Conservation (phyloP, 257 asterid genomes). For the Scutellaria minor region DNA sequence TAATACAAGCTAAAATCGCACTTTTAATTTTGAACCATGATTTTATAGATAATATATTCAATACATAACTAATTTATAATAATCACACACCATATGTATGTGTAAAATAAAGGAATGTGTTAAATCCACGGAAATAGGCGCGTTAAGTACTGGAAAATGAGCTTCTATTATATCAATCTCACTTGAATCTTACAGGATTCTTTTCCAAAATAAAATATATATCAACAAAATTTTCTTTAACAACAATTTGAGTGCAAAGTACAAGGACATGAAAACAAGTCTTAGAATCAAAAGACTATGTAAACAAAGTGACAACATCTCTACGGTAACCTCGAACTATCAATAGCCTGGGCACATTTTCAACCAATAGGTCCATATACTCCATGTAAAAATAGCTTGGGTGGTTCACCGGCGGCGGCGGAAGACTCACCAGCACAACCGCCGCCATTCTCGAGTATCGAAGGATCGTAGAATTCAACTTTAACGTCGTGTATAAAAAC, state of each 20-base stretch:
- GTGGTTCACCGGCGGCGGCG: constrained; percentile 90
- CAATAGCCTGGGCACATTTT: constrained; percentile 92
- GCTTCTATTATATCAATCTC: constrained; percentile 1
- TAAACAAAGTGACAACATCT: constrained; percentile 95
- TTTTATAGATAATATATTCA: too few species aligned
- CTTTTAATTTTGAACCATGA: too few species aligned
- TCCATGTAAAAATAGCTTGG: constrained; percentile 94
- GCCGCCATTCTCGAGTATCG: constrained; percentile 96
- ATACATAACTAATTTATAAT: too few species aligned
- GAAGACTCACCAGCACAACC: constrained; percentile 90
- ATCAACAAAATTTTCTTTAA: constrained; percentile 34
- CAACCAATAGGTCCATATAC: constrained; percentile 94
- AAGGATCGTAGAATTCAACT: constrained; percentile 81
- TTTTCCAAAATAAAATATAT: neutral
- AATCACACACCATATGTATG: too few species aligned
- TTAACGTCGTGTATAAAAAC: constrained; percentile 78
- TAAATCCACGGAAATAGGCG: neutral
- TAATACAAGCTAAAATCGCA: too few species aligned
- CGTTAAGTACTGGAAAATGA: neutral
- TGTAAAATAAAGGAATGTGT: neutral
- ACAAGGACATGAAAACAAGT: constrained; percentile 20
- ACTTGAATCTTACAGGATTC: neutral
- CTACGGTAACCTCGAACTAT: constrained; percentile 90
- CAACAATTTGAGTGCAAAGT: constrained; percentile 12
- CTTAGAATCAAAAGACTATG: constrained; percentile 45